Conservation (phyloP, 2,329 filamentous ascomycete species). For the Fusarium sp. region DNA sequence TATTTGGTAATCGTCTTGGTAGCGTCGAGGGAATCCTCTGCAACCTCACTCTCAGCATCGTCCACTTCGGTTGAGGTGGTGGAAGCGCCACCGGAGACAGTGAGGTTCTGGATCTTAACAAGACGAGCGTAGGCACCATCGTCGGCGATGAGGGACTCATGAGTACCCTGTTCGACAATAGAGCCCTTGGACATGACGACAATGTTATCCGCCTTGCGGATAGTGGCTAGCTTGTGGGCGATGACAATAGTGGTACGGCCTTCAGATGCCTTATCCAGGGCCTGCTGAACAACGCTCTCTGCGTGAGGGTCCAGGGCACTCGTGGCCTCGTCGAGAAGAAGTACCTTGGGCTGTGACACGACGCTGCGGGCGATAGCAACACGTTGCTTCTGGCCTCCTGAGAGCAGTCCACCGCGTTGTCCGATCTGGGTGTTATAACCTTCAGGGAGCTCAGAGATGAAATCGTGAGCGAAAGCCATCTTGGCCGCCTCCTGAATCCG, state of each 20-base stretch:
- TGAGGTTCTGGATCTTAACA: slow-evolving; percentile 61
- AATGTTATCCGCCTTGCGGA: slow-evolving; percentile 53
- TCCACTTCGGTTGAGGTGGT: slow-evolving; percentile 46
- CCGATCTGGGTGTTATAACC: slow-evolving; percentile 72
- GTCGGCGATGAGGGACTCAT: slow-evolving; percentile 68
- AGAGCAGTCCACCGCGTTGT: slow-evolving; percentile 74
- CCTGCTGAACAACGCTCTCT: slow-evolving; percentile 66
- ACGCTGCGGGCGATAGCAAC: slow-evolving; percentile 77
- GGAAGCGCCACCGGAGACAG: slow-evolving; percentile 44
- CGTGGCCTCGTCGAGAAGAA: slow-evolving; percentile 78
- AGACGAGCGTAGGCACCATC: slow-evolving; percentile 67
- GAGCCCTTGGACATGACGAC: slow-evolving; percentile 48
- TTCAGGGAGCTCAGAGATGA: slow-evolving; percentile 63
- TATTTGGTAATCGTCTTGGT: slow-evolving; percentile 53
- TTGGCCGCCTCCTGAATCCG: slow-evolving; percentile 64
- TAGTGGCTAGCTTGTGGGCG: slow-evolving; percentile 68
- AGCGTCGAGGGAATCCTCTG: slow-evolving; percentile 35
- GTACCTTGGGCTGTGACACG: slow-evolving; percentile 71
- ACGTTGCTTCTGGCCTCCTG: slow-evolving; percentile 77
- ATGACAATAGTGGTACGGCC: slow-evolving; percentile 75
- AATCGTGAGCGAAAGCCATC: slow-evolving; percentile 67
- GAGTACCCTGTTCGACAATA: slow-evolving; percentile 49
- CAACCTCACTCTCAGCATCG: slow-evolving; percentile 36
- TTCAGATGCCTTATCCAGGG: slow-evolving; percentile 67
- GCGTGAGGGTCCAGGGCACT: slow-evolving; percentile 65